Conservation (phyloP, 2,329 filamentous ascomycete genomes). For the Colletotrichum kahawae region DNA sequence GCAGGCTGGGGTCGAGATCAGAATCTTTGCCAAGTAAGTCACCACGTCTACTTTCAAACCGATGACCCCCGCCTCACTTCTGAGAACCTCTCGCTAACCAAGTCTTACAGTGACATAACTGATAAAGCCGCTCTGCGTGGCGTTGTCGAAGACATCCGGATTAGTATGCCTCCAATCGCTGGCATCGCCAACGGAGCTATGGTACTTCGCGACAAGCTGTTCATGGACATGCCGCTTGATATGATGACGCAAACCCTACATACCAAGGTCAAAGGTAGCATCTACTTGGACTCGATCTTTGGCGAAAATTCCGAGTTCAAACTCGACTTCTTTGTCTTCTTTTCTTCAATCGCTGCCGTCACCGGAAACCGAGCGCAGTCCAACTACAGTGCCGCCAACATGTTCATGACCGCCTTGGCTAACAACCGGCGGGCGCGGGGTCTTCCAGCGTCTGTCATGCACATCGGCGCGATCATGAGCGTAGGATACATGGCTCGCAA, state of each 20-base stretch:
- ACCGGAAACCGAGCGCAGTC: slow-evolving; percentile 40
- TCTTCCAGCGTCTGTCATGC: slow-evolving; percentile 38
- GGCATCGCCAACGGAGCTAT: slow-evolving; percentile 50
- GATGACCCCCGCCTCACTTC: accelerated
- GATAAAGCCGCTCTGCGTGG: neutral
- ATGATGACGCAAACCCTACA: slow-evolving; percentile 16
- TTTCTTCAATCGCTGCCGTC: slow-evolving; percentile 33
- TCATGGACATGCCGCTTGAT: slow-evolving; percentile 32
- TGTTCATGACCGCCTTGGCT: slow-evolving; percentile 43
- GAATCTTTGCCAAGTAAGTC: neutral
- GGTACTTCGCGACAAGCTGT: slow-evolving; percentile 43
- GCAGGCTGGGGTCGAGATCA: neutral
- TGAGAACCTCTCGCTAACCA: neutral
- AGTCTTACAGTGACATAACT: accelerated
- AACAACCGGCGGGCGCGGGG: slow-evolving; percentile 38
- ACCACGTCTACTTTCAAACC: accelerated
- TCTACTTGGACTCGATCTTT: neutral
- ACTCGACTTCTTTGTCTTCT: slow-evolving; percentile 41
- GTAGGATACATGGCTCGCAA: slow-evolving; percentile 42
- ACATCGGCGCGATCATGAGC: slow-evolving; percentile 42
- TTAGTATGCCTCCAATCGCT: slow-evolving; percentile 34
- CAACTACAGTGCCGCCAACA: slow-evolving; percentile 50
- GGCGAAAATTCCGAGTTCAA: neutral
- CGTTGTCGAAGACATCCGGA: neutral
- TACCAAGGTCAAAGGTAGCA: neutral